These are phyloP conservation scores for Rubia tinctorum DNA, from an alignment of 305 asterid genomes.

Conservation along the genomic window DNA sequence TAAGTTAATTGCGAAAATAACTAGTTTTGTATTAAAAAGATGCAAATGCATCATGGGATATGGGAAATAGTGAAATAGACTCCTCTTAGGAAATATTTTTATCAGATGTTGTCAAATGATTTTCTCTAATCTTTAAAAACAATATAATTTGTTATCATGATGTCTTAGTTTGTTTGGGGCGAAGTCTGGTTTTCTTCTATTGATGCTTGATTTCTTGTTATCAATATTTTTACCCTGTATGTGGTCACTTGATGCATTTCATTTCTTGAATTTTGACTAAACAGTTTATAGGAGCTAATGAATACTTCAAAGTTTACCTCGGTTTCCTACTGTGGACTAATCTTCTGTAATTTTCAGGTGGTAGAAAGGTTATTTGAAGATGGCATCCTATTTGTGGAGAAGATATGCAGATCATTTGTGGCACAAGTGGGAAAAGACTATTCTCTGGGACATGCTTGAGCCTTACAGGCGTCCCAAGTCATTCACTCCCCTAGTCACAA, in stretches of 20 bases:
- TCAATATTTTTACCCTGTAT: background rate
- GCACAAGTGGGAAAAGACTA: slow-evolving; percentile 68
- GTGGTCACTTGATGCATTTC: background rate
- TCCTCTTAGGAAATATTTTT: background rate
- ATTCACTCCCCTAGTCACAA: slow-evolving; percentile 71
- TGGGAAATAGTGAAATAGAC: too few species aligned
- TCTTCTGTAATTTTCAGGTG: slow-evolving; percentile 17
- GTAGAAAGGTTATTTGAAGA: slow-evolving; percentile 20
- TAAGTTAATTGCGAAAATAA: too few species aligned
- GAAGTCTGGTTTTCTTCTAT: background rate
- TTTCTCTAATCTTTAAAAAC: background rate
- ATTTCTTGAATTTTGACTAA: background rate
- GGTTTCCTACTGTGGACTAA: background rate
- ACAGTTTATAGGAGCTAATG: background rate
- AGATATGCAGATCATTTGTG: slow-evolving; percentile 73
- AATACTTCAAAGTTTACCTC: background rate
- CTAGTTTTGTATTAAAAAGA: too few species aligned
- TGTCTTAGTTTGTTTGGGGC: too few species aligned
- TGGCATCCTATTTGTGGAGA: slow-evolving; percentile 78
- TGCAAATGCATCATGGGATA: too few species aligned
- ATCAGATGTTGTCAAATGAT: background rate
- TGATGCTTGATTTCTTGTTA: background rate
- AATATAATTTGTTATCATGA: background rate
- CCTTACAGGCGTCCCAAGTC: slow-evolving; percentile 77
- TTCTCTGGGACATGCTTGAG: slow-evolving; percentile 88